Conservation (phyloP, 345 rosid genomes). For the Microcos paniculata region DNA sequence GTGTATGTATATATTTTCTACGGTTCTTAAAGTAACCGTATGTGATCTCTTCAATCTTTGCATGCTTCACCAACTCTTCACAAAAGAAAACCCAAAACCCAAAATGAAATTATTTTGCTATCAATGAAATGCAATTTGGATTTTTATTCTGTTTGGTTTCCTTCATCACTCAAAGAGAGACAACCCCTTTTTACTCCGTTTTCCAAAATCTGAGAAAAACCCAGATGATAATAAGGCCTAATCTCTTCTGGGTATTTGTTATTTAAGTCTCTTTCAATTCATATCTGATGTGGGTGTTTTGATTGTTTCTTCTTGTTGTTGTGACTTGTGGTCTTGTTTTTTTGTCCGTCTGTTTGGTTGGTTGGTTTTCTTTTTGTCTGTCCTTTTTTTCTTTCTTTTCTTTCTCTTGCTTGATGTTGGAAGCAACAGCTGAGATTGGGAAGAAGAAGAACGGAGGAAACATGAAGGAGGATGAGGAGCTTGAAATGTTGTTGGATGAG, state of each 20-base stretch:
- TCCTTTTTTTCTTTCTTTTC: background rate
- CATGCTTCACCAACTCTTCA: constrained; percentile 31
- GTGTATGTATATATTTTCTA: constrained; percentile 15
- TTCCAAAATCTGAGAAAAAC: constrained; percentile 14
- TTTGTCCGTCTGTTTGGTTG: background rate
- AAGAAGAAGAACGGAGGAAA: constrained; percentile 3
- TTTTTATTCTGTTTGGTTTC: background rate
- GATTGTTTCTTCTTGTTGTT: constrained; percentile 11
- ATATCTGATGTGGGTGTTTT: constrained; percentile 20
- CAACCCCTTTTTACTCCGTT: background rate
- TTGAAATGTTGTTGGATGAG: constrained; percentile 32
- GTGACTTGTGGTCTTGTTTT: background rate
- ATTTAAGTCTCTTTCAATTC: constrained; percentile 11
- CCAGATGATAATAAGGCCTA: constrained; percentile 12
- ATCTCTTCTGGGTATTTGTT: constrained; percentile 21
- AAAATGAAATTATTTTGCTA: constrained; percentile 2
- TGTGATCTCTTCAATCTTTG: constrained; percentile 28
- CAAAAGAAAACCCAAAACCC: constrained; percentile 23
- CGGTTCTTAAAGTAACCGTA: constrained; percentile 24
- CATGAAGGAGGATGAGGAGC: constrained; percentile 27
- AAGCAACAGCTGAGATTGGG: background rate
- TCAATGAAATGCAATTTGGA: constrained; percentile 12
- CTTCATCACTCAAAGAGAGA: constrained; percentile 2
- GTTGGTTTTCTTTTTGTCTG: background rate
- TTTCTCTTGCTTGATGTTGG: constrained; percentile 7